A percentile compares a stretch with the other conserved stretches of the same genome.
These are phyloP conservation scores for Trichoderma sp. DNA, from an alignment of 2,329 filamentous ascomycete species.

Conservation along the genomic window DNA sequence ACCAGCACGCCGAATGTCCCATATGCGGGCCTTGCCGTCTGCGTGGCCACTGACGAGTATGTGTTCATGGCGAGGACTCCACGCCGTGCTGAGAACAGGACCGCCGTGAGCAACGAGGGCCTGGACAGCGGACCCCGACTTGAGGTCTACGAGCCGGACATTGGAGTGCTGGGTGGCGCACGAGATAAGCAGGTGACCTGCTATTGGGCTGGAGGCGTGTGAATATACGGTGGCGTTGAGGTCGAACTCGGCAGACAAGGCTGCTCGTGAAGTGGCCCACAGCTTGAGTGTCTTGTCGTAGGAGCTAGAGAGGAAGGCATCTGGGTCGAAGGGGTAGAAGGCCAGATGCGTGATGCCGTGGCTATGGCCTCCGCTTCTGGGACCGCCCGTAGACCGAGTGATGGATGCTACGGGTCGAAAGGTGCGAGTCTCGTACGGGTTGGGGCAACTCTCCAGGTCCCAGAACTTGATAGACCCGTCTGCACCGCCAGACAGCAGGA, in stretches of 20 bases:
- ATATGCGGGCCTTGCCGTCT: conserved; percentile 81
- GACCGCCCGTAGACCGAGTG: conserved; percentile 41
- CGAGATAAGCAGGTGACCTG: conserved; percentile 76
- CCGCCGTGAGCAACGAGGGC: conserved; percentile 69
- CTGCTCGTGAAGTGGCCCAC: conserved; percentile 66
- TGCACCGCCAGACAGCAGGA: conserved; percentile 80
- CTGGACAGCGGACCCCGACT: conserved; percentile 73
- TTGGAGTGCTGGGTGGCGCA: conserved; percentile 85
- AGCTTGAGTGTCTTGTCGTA: conserved; percentile 78
- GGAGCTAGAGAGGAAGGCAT: conserved; percentile 74
- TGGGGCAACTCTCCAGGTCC: conserved; percentile 70
- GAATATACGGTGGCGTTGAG: conserved; percentile 71
- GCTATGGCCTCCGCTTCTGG: conserved; percentile 50
- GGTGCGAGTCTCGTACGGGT: conserved; percentile 46
- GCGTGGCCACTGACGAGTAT: conserved; percentile 81
- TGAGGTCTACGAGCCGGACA: conserved; percentile 82
- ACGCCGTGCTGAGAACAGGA: conserved; percentile 68
- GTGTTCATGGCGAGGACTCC: conserved; percentile 81
- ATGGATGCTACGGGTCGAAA: conserved; percentile 58
- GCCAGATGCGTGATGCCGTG: conserved; percentile 74
- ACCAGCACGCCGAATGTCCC: conserved; percentile 81
- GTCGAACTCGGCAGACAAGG: conserved; percentile 65
- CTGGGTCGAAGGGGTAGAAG: conserved; percentile 77
- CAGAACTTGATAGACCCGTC: conserved; percentile 84
- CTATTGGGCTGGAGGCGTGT: conserved; percentile 74